Evolutionary conservation across 805 yeast genomes (phyloP).

Genomic region (Kluyveromyces siamensis): DNA sequence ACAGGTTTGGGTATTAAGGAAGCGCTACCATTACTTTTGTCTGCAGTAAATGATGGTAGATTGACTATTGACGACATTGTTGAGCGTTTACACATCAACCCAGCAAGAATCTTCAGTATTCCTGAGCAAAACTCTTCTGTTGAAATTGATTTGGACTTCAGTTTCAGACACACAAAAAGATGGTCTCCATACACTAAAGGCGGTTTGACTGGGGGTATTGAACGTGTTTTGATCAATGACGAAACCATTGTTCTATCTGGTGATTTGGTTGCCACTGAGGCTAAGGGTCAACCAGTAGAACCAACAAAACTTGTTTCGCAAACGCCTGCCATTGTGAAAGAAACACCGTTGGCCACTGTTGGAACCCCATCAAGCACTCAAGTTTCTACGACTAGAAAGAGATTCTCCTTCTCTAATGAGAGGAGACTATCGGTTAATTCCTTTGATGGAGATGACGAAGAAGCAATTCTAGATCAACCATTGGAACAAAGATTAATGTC

Average conservation of each 20-base stretch:
- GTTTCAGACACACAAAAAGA: slow-evolving; percentile 37
- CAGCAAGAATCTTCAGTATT: slow-evolving; percentile 72
- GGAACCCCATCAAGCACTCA: slow-evolving; percentile 34
- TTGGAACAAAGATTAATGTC: slow-evolving; percentile 46
- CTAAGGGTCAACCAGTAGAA: slow-evolving; percentile 52
- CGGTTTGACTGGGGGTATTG: slow-evolving; percentile 70
- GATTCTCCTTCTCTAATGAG: slow-evolving; percentile 45
- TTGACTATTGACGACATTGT: slow-evolving; percentile 67
- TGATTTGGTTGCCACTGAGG: slow-evolving; percentile 47
- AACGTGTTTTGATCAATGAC: slow-evolving; percentile 72
- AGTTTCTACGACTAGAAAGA: slow-evolving; percentile 25
- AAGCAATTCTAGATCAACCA: slow-evolving; percentile 51
- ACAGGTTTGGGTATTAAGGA: slow-evolving; percentile 77
- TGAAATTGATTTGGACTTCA: slow-evolving; percentile 69
- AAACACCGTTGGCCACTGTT: slow-evolving; percentile 23
- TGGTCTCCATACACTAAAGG: slow-evolving; percentile 51
- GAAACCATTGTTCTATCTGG: slow-evolving; percentile 85
- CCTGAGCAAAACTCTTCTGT: slow-evolving; percentile 72
- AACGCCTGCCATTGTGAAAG: slow-evolving; percentile 23
- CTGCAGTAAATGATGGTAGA: slow-evolving; percentile 68
- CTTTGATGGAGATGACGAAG: slow-evolving; percentile 37
- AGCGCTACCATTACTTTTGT: slow-evolving; percentile 69
- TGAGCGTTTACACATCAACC: slow-evolving; percentile 67
- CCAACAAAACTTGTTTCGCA: slow-evolving; percentile 35
- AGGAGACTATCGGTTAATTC: slow-evolving; percentile 30